Base-by-base conservation (phyloP, 352 stramenopile genomes). In the Blastocystis sp. region DNA sequence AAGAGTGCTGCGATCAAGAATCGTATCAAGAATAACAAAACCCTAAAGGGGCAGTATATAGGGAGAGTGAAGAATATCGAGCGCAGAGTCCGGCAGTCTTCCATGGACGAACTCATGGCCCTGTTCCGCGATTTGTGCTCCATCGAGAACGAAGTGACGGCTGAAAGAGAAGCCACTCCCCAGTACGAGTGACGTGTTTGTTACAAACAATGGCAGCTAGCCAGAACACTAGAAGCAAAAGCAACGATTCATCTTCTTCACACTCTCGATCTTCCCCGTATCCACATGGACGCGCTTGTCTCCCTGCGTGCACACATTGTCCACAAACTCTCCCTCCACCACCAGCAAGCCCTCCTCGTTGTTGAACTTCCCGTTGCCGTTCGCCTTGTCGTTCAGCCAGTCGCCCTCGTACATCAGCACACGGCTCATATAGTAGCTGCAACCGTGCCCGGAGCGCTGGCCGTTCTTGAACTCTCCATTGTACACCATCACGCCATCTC, bases 401-500 rank as follows among this genome's bases (percentile, higher is more conserved):
- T 81, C 43, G 3, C 71, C 71, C 3, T 81, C 71, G 52, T 81
- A 81, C 71, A 64, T 81, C 71, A 81, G 19, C 45, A 24, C 17
- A 64, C 63, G 71, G 42, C 38, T 81, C 42, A 2, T 10, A 40
- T 65, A 81, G 48, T 45, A 52, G 17, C 45, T 68, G 64, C 64
- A 74, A 11, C 71, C 71, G 14, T 66, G 17, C 34, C 71, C 71
- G 0, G 43, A 48, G 21, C 71, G 43, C 28, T 64, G 3, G 14
- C 71, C 71, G 11, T 81, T 81, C 71, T 64, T 61, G 42, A 81
- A 81, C 11, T 24, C 7, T 19, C 71, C 71, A 21, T 64, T 81
- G 38, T 81, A 81, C 71, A 81, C 71, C 52, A 81, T 65, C 52
- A 81, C 71, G 24, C 71, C 71, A 34, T 81, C 28, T 34, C 52